A percentile compares a stretch with the other conserved stretches of the same genome.
Evolutionary conservation across 441 rosid species (phyloP).

Genomic region (Croton setiger): DNA sequence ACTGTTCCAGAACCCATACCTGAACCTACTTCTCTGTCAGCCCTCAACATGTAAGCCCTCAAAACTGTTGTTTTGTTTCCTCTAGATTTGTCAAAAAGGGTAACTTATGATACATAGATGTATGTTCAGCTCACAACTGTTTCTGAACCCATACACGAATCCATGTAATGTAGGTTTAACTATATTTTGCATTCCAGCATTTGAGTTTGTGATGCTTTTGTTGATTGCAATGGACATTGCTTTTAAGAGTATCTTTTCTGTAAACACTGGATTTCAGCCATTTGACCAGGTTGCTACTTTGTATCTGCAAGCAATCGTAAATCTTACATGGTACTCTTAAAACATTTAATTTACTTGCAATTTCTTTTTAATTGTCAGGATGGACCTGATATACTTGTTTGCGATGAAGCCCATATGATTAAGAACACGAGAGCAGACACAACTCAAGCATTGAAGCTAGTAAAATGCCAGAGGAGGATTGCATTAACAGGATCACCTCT

Average conservation of each 20-base stretch:
- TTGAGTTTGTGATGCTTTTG: background rate
- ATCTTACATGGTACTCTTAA: background rate
- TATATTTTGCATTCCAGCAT: background rate
- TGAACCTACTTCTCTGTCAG: background rate
- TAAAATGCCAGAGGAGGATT: constrained; percentile 97
- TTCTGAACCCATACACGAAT: background rate
- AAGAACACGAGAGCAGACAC: constrained; percentile 98
- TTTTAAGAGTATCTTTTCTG: background rate
- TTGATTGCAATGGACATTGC: background rate
- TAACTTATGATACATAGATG: no score
- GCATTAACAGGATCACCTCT: constrained; percentile 99
- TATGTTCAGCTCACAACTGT: no score
- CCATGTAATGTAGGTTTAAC: background rate
- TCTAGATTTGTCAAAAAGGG: no score
- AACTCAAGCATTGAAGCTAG: constrained; percentile 94
- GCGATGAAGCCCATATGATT: constrained; percentile 98
- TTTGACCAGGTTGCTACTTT: constrained; percentile 10
- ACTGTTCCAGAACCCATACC: background rate
- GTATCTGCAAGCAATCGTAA: constrained; percentile 5
- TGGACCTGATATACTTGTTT: constrained; percentile 99
- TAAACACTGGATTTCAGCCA: background rate
- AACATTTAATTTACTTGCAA: background rate
- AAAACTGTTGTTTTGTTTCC: no score
- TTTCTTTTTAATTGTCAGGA: constrained; percentile 51
- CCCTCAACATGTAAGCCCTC: no score